These are phyloP conservation scores for Mycosphaerelloides madeirae DNA, from an alignment of 2,329 filamentous ascomycete genomes.

Conservation along the genomic window DNA sequence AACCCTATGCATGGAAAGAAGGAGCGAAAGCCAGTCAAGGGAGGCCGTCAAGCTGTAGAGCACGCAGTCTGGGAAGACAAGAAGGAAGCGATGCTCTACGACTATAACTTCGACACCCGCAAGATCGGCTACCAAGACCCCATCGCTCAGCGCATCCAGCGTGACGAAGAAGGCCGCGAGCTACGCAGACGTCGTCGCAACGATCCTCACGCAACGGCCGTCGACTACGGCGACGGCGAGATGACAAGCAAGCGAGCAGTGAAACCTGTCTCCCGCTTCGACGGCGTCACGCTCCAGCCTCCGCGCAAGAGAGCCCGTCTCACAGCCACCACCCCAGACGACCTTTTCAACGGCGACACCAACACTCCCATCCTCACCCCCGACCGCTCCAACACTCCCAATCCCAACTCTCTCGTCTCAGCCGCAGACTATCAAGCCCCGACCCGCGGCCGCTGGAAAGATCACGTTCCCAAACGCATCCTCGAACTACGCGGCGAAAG, in stretches of 20 bases:
- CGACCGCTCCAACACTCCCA: slow-evolving; percentile 18
- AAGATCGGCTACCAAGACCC: slow-evolving; percentile 53
- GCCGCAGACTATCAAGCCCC: slow-evolving; percentile 20
- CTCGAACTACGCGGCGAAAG: slow-evolving; percentile 44
- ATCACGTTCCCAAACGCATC: slow-evolving; percentile 39
- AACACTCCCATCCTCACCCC: slow-evolving; percentile 20
- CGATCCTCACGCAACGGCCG: slow-evolving; percentile 20
- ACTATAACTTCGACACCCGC: slow-evolving; percentile 54
- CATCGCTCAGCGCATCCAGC: slow-evolving; percentile 48
- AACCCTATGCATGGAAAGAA: slow-evolving; percentile 41
- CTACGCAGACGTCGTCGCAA: slow-evolving; percentile 38
- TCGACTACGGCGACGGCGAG: slow-evolving; percentile 28
- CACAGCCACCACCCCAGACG: slow-evolving; percentile 8
- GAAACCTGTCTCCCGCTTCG: slow-evolving; percentile 29
- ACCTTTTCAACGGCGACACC: neutral
- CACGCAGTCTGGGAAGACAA: slow-evolving; percentile 53
- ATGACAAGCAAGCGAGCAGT: slow-evolving; percentile 22
- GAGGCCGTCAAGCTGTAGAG: slow-evolving; percentile 43
- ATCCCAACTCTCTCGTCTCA: slow-evolving; percentile 5
- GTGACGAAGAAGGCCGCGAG: slow-evolving; percentile 44
- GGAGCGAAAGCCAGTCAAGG: slow-evolving; percentile 49
- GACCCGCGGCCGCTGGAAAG: slow-evolving; percentile 26
- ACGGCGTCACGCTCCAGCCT: slow-evolving; percentile 21
- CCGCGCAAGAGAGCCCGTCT: slow-evolving; percentile 24
- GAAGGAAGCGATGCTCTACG: slow-evolving; percentile 58